Base-by-base conservation (phyloP, 164 flowering plant species). In the Tetracentron sinense region DNA sequence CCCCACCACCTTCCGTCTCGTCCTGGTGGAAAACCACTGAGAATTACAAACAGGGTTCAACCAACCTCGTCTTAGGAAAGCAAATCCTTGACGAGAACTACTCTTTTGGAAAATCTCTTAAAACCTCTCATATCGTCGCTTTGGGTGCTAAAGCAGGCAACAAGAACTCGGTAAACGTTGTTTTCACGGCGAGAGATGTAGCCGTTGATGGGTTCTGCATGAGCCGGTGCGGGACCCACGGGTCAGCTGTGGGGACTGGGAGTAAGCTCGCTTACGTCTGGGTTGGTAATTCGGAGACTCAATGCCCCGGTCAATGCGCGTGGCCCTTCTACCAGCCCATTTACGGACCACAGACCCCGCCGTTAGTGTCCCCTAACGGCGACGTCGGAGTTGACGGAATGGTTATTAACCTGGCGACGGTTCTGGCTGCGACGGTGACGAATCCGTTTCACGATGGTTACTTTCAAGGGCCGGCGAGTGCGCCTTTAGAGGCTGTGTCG, bases 331-430 rank as follows among this genome's bases (percentile, higher is more conserved):
- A n/a, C n/a, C n/a, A 85, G 75, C 95, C 95, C 16, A 69, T 83
- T 0, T 86, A 85, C 75, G 95, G 97, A 8, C 92, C 91, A 0
- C 97, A 91, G 54, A 76, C 84, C 1, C 87, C 91, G 26, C 93
- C 93, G 23, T 60, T 87, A n/a, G 72, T 81, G 19, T 67, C 97
- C 0, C 96, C 97, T 0, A 89, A 84, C 80, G 87, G 82, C 10
- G 91, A 91, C 72, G 93, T 89, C 2, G 96, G 97, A 4, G 79
- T 83, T 3, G 97, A 88, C 70, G 97, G 95, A 0, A 87, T 91
- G 93, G 73, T 91, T 49, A 85, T 91, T 6, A 87, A 83, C 57
- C 27, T 91, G 46, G 97, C 94, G 1, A 84, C 96, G 1, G 74
- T 83, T 2, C 58, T 91, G 54, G 97, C 94, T 0, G 89, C 82